Evolutionary conservation across 176 grass and related monocot species (phyloP).

Genomic region (Pontederia crassipes): DNA sequence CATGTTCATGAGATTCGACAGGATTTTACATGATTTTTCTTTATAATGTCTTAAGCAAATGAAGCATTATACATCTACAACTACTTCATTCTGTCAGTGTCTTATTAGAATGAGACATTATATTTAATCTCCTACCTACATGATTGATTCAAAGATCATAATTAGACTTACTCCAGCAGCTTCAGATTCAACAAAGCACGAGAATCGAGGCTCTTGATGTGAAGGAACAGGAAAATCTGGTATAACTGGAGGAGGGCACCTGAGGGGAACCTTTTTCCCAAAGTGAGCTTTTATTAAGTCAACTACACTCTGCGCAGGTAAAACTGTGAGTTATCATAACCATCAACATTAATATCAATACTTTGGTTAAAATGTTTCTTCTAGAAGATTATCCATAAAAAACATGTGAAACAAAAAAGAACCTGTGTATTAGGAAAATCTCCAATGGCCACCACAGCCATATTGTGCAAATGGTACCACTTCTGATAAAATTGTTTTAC

Average conservation of each 20-base stretch:
- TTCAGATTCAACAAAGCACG: slow-evolving; percentile 98
- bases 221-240: slow-evolving; percentile 79
- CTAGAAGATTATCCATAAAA: neutral
- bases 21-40: no score
- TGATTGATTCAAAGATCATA: neutral
- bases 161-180: slow-evolving; percentile 72
- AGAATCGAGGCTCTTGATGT: slow-evolving; percentile 87
- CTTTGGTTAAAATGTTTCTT: neutral
- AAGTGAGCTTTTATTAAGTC: slow-evolving; percentile 96
- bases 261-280: slow-evolving; percentile 49
- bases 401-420: neutral
- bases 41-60: no score
- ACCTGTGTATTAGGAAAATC: slow-evolving; percentile 87
- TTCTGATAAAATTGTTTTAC: slow-evolving; percentile 74
- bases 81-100: no score
- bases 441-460: slow-evolving; percentile 91
- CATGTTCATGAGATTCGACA: no score
- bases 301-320: slow-evolving; percentile 54
- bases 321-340: neutral
- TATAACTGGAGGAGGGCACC: slow-evolving; percentile 43
- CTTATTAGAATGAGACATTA: no score
- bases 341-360: neutral
- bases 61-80: no score
- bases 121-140: neutral
- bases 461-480: slow-evolving; percentile 96